Conservation (phyloP, 768 basidiomycete genomes). For the Auricularia sp. region DNA sequence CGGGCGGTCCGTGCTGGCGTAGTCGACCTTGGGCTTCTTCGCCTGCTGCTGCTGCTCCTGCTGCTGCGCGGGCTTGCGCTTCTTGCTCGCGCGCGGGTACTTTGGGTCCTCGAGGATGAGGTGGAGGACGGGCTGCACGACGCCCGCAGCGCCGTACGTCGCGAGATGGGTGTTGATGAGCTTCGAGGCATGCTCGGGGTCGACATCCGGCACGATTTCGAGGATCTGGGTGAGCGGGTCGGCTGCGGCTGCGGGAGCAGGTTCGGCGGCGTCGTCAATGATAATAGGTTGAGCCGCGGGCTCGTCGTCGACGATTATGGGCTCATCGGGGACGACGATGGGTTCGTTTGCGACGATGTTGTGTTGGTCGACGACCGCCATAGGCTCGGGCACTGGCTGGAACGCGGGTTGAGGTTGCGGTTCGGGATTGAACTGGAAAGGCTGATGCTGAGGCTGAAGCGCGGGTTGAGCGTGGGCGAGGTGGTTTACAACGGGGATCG, state of each 20-base stretch:
- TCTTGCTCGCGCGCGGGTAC: constrained; percentile 43
- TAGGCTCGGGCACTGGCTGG: no score
- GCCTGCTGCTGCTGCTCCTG: neutral
- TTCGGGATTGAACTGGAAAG: no score
- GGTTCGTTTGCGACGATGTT: no score
- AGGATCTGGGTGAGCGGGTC: constrained; percentile 38
- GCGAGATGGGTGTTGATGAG: constrained; percentile 38
- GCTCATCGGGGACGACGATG: no score
- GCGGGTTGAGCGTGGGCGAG: no score
- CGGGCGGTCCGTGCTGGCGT: constrained; percentile 35
- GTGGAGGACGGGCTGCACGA: constrained; percentile 48
- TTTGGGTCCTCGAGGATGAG: constrained; percentile 48
- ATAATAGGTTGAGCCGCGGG: neutral
- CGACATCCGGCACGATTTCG: constrained; percentile 64
- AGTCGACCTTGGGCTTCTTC: constrained; percentile 41
- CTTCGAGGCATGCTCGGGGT: constrained; percentile 38
- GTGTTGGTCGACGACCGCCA: no score
- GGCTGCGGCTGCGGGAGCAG: neutral
- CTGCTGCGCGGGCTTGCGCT: constrained; percentile 27
- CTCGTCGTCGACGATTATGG: neutral
- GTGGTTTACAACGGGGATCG: no score
- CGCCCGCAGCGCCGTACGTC: constrained; percentile 21
- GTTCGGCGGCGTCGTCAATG: neutral
- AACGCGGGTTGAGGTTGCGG: no score
- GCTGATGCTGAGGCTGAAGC: no score